Evolutionary conservation across 805 yeast genomes (phyloP), one percentile per base, ranked within the genome.

Genomic region (Candida namnaoensis): DNA sequence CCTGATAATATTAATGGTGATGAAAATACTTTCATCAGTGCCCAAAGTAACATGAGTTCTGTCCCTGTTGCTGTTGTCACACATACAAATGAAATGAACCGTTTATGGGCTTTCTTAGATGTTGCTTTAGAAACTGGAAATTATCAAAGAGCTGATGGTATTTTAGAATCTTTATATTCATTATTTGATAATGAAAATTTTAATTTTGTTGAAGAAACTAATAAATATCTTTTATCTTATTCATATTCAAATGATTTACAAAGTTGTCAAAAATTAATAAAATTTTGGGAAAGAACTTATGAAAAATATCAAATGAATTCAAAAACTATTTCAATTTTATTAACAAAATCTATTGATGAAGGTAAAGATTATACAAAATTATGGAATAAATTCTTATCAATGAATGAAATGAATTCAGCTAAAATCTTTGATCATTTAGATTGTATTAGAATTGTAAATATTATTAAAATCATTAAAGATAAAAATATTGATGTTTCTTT

Each of bases 81-180:
- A 15, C 49, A 54, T 39, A 71, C 82, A 6, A 74, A 72, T 53
- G 82, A 78, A 47, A 72, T 76, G n/a, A 66, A 70, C 41, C 82
- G 82, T 51, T 66, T 82, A 15, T 88, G 90, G 79, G 75, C 90
- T 3, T 61, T 88, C 32, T 67, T 87, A 35, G 95, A 88, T 51
- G 91, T 93, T 0, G 81, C 90, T 48, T 54, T 88, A 30, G 75
- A 78, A 36, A 73, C 83, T 32, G 71, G 72, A 41, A 82, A 84
- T 54, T 74, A 71, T 49, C 74, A 71, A 23, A 69, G 96, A 53
- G 95, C 95, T 0, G 78, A 76, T 47, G 64, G 80, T 24, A 78
- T 87, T 19, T 60, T 88, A 35, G 66, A 69, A 41, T 80, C 88
- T 3, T 66, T 87, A 38, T 71, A 78, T 39, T 75, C 76, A 19